A percentile compares a stretch with the other conserved stretches of the same genome.
Conservation (phyloP, 2,329 filamentous ascomycete genomes). For the Colletotrichum coccodes region DNA sequence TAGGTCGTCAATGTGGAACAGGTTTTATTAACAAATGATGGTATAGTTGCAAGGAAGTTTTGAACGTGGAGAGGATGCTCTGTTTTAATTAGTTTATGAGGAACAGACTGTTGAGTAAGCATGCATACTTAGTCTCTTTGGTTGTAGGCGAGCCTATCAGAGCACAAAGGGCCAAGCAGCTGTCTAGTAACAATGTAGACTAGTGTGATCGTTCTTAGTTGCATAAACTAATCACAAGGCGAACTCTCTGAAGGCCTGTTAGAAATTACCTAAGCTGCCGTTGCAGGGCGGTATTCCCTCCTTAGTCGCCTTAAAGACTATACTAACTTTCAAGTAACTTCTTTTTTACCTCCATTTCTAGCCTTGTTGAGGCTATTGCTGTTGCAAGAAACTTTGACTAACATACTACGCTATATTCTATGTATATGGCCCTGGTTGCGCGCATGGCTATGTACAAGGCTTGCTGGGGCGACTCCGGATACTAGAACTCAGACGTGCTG, state of each 20-base stretch:
- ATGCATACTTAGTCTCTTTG: neutral
- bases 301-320: neutral
- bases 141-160: neutral
- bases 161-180: neutral
- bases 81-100: neutral
- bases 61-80: neutral
- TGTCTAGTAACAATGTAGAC: neutral
- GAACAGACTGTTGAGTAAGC: neutral
- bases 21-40: neutral
- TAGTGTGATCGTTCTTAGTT: neutral
- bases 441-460: too few relatives aligned
- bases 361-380: too few relatives aligned
- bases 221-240: neutral
- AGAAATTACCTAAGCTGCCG: neutral
- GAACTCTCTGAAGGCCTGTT: neutral
- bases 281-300: neutral
- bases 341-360: too few relatives aligned
- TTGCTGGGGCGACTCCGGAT: too few relatives aligned
- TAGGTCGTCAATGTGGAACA: neutral
- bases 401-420: too few relatives aligned
- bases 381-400: too few relatives aligned
- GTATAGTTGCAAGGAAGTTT: neutral
- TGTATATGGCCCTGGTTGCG: too few relatives aligned
- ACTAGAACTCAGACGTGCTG: too few relatives aligned
- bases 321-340: too few relatives aligned